A percentile compares a stretch with the other conserved stretches of the same genome.
Evolutionary conservation across 139 green algal species (phyloP).

Genomic region (Closterium sp.): DNA sequence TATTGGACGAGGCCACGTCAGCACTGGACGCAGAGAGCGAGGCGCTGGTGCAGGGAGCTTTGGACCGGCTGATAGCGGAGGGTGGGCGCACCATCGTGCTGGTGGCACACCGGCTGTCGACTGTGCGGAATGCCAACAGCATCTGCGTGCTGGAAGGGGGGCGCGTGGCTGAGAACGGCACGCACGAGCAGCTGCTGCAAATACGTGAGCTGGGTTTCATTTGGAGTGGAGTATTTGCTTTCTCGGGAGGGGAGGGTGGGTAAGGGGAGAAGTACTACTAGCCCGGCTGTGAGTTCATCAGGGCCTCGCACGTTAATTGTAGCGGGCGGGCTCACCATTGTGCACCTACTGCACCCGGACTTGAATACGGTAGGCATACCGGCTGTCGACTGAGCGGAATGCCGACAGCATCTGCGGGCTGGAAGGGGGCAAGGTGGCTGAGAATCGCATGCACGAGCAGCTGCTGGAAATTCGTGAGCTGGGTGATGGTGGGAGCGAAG

Average conservation of each 20-base stretch:
- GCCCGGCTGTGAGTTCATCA: no score
- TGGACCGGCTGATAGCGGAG: constrained; percentile 48
- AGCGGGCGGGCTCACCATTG: constrained; percentile 17
- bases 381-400: constrained; percentile 50
- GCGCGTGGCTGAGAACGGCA: constrained; percentile 49
- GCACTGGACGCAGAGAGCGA: constrained; percentile 61
- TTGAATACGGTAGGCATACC: no score
- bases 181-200: constrained; percentile 47
- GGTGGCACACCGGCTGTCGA: constrained; percentile 55
- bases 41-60: constrained; percentile 42
- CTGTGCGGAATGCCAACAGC: constrained; percentile 46
- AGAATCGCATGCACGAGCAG: constrained; percentile 50
- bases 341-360: no score
- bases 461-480: no score
- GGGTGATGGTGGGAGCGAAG: no score
- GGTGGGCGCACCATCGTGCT: constrained; percentile 48
- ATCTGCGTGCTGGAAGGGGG: constrained; percentile 53
- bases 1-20: constrained; percentile 61
- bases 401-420: constrained; percentile 53
- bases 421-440: constrained; percentile 46
- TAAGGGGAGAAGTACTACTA: not conserved
- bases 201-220: constrained; percentile 1
- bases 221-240: no score
- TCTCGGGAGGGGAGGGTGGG: not conserved
- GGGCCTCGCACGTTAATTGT: no score